Evolutionary conservation across 2,329 filamentous ascomycete species (phyloP), one percentile per base, ranked within the genome.

Genomic region (Xylariales sp.): DNA sequence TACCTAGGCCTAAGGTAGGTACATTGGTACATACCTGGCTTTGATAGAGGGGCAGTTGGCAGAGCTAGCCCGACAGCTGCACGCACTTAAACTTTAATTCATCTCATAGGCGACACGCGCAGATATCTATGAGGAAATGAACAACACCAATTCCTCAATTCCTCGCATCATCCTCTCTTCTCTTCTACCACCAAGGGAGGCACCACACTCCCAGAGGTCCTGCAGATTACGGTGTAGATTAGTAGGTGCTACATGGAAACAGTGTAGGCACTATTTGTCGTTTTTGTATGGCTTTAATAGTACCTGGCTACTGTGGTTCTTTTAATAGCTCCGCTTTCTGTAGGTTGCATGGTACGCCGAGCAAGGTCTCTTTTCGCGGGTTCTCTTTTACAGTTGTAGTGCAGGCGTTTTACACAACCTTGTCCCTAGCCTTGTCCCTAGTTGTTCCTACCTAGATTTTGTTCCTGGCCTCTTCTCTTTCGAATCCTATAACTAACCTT

Each of bases 71-170:
- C 5, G 45, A 34, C 65, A 68, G 62, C 65, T 65, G 65, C 68
- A 66, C 5, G 16, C 62, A 68, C 62, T 67, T 68, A 52, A 78
- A 86, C 34, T 23, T 45, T 39, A 41, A 41, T 30, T 18, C n/a
- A 16, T 28, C 10, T 41, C 36, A 28, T 36, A 1, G 18, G 16
- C 36, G 30, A 18, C 18, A 9, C 32, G 3, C 6, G 53, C 23
- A 23, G 23, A 23, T 23, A 23, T 23, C 23, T 23, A 23, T 23
- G 23, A 23, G 23, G 23, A 23, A 8, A 3, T 49, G 16, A 63
- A 48, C 28, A 67, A 58, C 28, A 52, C 36, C 48, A 58, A 23
- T 39, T 32, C 36, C 55, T n/a, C 49, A 39, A 45, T 23, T 23
- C 23, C 23, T 23, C 23, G 23, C 23, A 23, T 23, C 23, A 23